phyloP scores from a whole-genome alignment of 2,329 filamentous ascomycete genomes.

The Colletotrichum trifolii region DNA sequence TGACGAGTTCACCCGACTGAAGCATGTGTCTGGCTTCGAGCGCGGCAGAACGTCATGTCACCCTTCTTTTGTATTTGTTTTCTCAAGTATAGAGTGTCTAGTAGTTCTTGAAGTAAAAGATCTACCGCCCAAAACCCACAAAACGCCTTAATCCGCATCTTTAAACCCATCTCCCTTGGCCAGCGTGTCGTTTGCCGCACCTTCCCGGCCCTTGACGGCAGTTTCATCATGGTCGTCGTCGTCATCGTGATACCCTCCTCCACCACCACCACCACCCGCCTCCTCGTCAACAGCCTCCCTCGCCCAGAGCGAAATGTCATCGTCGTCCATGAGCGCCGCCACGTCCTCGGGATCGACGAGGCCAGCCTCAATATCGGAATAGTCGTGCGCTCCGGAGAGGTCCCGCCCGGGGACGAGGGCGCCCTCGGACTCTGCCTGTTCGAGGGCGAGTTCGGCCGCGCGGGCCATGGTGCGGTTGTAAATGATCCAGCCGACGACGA shows the following conservation, averaged over 20 bases:
- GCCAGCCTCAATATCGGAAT: slow-evolving; percentile 58
- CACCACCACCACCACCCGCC: slow-evolving; percentile 1
- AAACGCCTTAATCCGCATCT: slow-evolving; percentile 19
- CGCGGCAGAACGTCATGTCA: background rate
- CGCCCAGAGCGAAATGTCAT: slow-evolving; percentile 70
- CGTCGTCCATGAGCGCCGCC: slow-evolving; percentile 67
- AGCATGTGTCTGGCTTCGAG: background rate
- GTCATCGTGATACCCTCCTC: slow-evolving; percentile 41
- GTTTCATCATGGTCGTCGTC: slow-evolving; percentile 45
- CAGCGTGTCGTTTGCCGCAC: slow-evolving; percentile 9
- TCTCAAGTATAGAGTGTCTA: background rate
- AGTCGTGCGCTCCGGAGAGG: slow-evolving; percentile 38
- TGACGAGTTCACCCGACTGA: slow-evolving; percentile 1
- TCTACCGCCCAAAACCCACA: slow-evolving; percentile 8
- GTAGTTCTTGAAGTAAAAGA: slow-evolving; percentile 1
- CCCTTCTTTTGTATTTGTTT: background rate
- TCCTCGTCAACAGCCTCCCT: slow-evolving; percentile 50
- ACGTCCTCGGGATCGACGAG: slow-evolving; percentile 60
- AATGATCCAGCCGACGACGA: slow-evolving; percentile 84
- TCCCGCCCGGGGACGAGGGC: slow-evolving; percentile 37
- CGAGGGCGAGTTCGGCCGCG: slow-evolving; percentile 66
- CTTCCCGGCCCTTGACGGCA: slow-evolving; percentile 10
- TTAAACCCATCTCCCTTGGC: slow-evolving; percentile 15
- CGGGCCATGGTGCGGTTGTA: slow-evolving; percentile 78
- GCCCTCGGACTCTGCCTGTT: slow-evolving; percentile 47